These are phyloP conservation scores for Ophiostoma triangulosporum DNA, from an alignment of 2,329 filamentous ascomycete genomes.

Conservation along the genomic window DNA sequence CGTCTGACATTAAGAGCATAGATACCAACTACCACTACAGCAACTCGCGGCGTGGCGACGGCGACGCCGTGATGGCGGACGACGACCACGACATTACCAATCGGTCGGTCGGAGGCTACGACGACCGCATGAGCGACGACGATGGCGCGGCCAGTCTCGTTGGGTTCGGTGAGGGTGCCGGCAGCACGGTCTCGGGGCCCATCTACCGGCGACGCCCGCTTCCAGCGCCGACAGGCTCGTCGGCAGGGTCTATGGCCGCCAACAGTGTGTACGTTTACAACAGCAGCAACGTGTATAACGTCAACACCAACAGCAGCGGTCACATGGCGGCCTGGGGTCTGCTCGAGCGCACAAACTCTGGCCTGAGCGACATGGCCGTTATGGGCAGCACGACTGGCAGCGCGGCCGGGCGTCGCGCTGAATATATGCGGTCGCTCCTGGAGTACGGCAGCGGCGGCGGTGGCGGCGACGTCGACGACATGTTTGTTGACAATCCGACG, in stretches of 20 bases:
- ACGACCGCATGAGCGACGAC: constrained; percentile 75
- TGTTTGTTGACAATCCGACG: constrained; percentile 44
- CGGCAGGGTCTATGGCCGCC: constrained; percentile 19
- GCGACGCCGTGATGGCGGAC: constrained; percentile 30
- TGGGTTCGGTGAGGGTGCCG: constrained; percentile 84
- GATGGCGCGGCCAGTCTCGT: constrained; percentile 58
- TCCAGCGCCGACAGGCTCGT: constrained; percentile 17
- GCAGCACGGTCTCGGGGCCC: constrained; percentile 69
- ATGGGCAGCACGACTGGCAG: constrained; percentile 15
- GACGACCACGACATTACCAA: constrained; percentile 36
- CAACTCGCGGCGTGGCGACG: constrained; percentile 17
- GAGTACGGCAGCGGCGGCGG: constrained; percentile 23
- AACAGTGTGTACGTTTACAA: background rate
- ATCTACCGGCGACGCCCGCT: constrained; percentile 45
- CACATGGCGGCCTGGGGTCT: constrained; percentile 20
- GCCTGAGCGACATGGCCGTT: constrained; percentile 32
- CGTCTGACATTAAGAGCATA: constrained; percentile 60
- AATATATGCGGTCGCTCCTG: background rate
- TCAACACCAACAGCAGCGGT: background rate
- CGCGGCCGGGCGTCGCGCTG: constrained; percentile 5
- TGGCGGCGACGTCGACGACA: constrained; percentile 34
- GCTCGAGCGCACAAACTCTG: constrained; percentile 38
- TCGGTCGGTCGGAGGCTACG: constrained; percentile 36
- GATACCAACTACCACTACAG: constrained; percentile 43
- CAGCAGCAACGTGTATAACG: background rate